Conservation (phyloP, 306 rosid species). For the Arachis hypogaea region DNA sequence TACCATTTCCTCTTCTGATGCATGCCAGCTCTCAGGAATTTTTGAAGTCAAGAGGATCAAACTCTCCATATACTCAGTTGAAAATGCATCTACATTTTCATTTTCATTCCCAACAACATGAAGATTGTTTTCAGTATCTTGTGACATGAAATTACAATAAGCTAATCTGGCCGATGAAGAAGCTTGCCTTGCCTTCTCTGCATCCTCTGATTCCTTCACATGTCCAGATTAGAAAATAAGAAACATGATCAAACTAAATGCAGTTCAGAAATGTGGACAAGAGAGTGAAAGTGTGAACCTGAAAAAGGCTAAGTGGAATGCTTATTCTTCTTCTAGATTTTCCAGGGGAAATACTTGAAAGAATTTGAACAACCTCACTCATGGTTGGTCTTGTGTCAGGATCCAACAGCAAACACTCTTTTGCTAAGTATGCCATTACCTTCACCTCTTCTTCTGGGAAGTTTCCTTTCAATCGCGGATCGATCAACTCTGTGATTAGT, state of each 20-base stretch:
- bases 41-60: slow-evolving; percentile 57
- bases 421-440: slow-evolving; percentile 90
- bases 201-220: slow-evolving; percentile 46
- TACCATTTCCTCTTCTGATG: slow-evolving; percentile 67
- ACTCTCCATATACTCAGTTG: slow-evolving; percentile 56
- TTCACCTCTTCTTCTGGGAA: slow-evolving; percentile 87
- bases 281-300: slow-evolving; percentile 51
- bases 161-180: slow-evolving; percentile 43
- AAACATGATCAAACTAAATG: slow-evolving; percentile 19
- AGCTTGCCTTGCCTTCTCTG: slow-evolving; percentile 56
- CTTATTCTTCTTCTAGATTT: slow-evolving; percentile 71
- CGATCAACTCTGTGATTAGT: slow-evolving; percentile 66
- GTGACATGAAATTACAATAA: slow-evolving; percentile 43
- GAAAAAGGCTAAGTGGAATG: slow-evolving; percentile 60
- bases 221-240: slow-evolving; percentile 31
- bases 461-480: slow-evolving; percentile 70
- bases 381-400: slow-evolving; percentile 90
- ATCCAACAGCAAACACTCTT: slow-evolving; percentile 89
- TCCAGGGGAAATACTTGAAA: slow-evolving; percentile 75
- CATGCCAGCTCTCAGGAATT: slow-evolving; percentile 49
- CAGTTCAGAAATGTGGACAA: slow-evolving; percentile 15
- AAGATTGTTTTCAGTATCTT: slow-evolving; percentile 47
- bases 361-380: slow-evolving; percentile 96
- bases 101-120: slow-evolving; percentile 36
- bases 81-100: slow-evolving; percentile 45